Evolutionary conservation across 192 early-diverging fungal genomes (phyloP).

Genomic region (Entomortierella chlamydospora): DNA sequence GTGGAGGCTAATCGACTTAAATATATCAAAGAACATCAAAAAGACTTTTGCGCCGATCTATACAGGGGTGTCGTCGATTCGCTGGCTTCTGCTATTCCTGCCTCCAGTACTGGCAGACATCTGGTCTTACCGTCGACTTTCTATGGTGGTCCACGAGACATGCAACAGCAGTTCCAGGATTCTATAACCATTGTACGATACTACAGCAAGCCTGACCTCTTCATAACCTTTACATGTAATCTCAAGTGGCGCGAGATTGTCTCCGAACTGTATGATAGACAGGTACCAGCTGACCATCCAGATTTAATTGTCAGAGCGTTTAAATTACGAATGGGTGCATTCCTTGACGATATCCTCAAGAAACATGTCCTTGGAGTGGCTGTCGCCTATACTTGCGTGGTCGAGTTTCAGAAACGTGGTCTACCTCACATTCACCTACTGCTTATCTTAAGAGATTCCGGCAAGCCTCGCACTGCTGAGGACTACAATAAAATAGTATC

Average conservation of each 20-base stretch:
- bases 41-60: neutral
- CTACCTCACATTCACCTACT: conserved; percentile 56
- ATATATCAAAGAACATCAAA: conserved; percentile 11
- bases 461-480: neutral
- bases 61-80: conserved; percentile 15
- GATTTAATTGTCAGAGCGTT: conserved; percentile 42
- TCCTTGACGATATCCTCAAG: conserved; percentile 27
- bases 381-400: conserved; percentile 29
- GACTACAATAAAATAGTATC: too few species aligned
- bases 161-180: conserved; percentile 32
- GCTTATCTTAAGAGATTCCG: conserved; percentile 22
- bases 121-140: conserved; percentile 36
- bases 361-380: conserved; percentile 19
- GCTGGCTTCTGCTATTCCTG: neutral
- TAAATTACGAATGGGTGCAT: conserved; percentile 32
- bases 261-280: neutral
- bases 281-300: conserved; percentile 1
- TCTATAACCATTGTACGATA: conserved; percentile 21
- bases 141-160: conserved; percentile 30
- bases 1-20: conserved; percentile 23
- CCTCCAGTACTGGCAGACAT: neutral
- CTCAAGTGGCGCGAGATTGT: conserved; percentile 21
- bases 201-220: conserved; percentile 53
- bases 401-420: conserved; percentile 59
- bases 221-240: conserved; percentile 53